Conservation (phyloP, 345 rosid species). For the Jatropha curcas region DNA sequence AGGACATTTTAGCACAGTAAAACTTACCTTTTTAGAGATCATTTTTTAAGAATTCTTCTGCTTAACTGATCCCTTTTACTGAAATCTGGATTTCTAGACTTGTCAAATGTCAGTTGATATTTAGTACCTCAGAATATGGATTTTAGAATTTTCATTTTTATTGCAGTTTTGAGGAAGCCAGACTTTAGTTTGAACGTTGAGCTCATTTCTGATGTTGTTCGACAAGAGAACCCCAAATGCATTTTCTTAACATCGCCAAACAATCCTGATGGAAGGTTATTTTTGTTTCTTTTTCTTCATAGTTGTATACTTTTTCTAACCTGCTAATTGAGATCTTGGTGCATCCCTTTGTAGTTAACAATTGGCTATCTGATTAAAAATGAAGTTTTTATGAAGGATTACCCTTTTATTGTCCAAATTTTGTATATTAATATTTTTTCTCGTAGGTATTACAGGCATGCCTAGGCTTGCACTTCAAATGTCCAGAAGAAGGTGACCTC, state of each 20-base stretch:
- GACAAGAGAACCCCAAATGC: conserved; percentile 81
- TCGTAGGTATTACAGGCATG: no score
- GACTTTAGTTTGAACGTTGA: conserved; percentile 87
- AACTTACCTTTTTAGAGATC: not conserved
- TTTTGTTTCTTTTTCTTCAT: not conserved
- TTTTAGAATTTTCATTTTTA: not conserved
- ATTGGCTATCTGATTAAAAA: not conserved
- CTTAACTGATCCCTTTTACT: not conserved
- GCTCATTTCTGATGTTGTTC: conserved; percentile 63
- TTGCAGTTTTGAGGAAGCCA: conserved; percentile 73
- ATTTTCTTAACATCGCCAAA: conserved; percentile 94
- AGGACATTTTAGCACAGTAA: not conserved
- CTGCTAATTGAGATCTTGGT: not conserved
- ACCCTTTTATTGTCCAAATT: no score
- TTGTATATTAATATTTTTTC: no score
- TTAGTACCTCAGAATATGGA: not conserved
- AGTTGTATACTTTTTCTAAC: not conserved
- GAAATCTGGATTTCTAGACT: not conserved
- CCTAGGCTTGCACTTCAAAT: no score
- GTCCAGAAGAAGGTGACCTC: no score
- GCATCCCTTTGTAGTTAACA: not conserved
- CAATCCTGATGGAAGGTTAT: conserved; percentile 96
- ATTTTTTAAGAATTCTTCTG: conserved; percentile 1
- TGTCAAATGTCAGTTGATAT: not conserved
- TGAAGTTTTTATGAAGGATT: no score